A percentile compares a stretch with the other conserved stretches of the same genome.
These are phyloP conservation scores for Tuber aestivum DNA, from an alignment of 495 filamentous ascomycete genomes.

Conservation along the genomic window DNA sequence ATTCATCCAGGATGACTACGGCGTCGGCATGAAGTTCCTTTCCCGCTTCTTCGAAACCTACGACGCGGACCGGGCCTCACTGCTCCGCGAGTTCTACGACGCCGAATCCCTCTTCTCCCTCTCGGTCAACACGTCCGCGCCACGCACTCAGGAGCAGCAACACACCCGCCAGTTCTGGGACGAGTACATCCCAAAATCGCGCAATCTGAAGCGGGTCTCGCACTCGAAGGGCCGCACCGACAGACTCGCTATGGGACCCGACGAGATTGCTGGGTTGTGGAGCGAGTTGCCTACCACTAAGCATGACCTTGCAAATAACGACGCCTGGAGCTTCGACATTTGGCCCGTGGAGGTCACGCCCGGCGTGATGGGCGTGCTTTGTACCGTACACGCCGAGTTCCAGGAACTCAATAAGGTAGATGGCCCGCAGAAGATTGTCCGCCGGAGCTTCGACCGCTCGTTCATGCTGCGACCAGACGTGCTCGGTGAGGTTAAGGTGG, in stretches of 20 bases:
- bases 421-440: constrained; percentile 46
- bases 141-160: constrained; percentile 48
- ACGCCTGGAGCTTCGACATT: constrained; percentile 75
- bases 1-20: constrained; percentile 67
- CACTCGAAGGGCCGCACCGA: constrained; percentile 55
- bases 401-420: constrained; percentile 62
- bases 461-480: constrained; percentile 76
- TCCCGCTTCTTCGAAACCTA: constrained; percentile 62
- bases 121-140: constrained; percentile 60
- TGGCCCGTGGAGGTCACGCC: constrained; percentile 67
- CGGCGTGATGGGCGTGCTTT: constrained; percentile 63
- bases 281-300: constrained; percentile 63
- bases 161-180: constrained; percentile 55
- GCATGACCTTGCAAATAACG: constrained; percentile 61
- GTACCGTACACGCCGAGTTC: constrained; percentile 76
- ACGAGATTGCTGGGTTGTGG: constrained; percentile 65
- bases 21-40: constrained; percentile 52
- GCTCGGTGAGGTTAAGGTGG: constrained; percentile 61
- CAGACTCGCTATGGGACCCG: constrained; percentile 59
- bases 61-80: constrained; percentile 61
- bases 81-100: constrained; percentile 70
- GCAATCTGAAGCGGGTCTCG: constrained; percentile 69
- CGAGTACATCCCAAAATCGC: constrained; percentile 68
- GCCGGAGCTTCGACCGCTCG: constrained; percentile 75
- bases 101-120: constrained; percentile 69